Evolutionary conservation across 768 basidiomycete genomes (phyloP).

Genomic region (Roridomyces roridus): DNA sequence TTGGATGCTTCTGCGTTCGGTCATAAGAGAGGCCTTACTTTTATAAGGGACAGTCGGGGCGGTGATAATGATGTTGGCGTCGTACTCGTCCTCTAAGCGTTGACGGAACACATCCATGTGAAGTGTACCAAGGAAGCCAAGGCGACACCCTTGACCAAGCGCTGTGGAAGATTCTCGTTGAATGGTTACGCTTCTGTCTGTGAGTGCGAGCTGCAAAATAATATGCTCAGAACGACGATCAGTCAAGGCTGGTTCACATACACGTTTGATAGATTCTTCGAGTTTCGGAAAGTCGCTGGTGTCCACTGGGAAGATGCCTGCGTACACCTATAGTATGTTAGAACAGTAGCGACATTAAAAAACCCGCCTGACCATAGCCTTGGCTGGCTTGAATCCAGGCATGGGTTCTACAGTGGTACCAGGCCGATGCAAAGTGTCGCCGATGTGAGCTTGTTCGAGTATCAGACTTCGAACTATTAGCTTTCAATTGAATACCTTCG

Average conservation of each 20-base stretch:
- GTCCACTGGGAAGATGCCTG: conserved; percentile 93
- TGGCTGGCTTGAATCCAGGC: conserved; percentile 89
- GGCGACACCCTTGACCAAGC: conserved; percentile 91
- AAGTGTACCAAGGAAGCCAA: conserved; percentile 94
- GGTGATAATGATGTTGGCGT: conserved; percentile 93
- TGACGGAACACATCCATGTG: conserved; percentile 98
- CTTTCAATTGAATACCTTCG: conserved; percentile 65
- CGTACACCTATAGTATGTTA: conserved; percentile 72
- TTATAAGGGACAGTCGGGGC: conserved; percentile 72
- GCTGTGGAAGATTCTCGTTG: conserved; percentile 94
- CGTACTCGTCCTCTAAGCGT: conserved; percentile 95
- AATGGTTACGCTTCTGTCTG: conserved; percentile 87
- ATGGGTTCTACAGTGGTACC: conserved; percentile 81
- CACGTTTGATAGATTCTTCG: conserved; percentile 94
- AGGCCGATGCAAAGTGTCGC: conserved; percentile 87
- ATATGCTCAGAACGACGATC: conserved; percentile 18
- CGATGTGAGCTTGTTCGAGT: conserved; percentile 75
- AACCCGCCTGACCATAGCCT: conserved; percentile 78
- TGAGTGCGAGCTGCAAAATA: conserved; percentile 70
- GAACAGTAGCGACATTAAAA: neutral
- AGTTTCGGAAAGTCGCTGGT: conserved; percentile 90
- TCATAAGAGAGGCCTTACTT: neutral
- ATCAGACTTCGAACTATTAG: neutral
- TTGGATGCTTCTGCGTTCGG: neutral
- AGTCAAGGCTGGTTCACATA: conserved; percentile 40